phyloP scores from a whole-genome alignment of 2,329 filamentous ascomycete genomes.

The Aspergillus sp. region DNA sequence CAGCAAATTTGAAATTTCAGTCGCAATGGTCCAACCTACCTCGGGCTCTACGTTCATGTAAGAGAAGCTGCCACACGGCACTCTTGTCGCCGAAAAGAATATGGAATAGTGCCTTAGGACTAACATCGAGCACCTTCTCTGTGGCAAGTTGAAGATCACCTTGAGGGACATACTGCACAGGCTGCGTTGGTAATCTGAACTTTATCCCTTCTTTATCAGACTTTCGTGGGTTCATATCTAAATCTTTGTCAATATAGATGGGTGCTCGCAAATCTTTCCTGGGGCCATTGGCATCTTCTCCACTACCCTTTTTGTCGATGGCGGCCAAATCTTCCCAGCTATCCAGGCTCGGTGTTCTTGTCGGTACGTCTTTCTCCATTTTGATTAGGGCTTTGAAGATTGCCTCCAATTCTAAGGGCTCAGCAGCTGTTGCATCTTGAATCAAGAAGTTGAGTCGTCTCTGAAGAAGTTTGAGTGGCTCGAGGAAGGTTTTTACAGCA shows the following conservation, averaged over 20 bases:
- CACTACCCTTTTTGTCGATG: slow-evolving; percentile 53
- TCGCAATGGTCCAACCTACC: slow-evolving; percentile 25
- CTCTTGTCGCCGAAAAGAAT: slow-evolving; percentile 96
- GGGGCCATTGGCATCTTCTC: slow-evolving; percentile 33
- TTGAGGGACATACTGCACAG: slow-evolving; percentile 78
- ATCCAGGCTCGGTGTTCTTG: slow-evolving; percentile 69
- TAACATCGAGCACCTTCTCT: slow-evolving; percentile 82
- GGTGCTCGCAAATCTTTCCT: slow-evolving; percentile 51
- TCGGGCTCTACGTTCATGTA: slow-evolving; percentile 74
- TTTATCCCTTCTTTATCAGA: slow-evolving; percentile 54
- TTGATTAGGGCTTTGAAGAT: slow-evolving; percentile 68
- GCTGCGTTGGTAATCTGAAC: slow-evolving; percentile 74
- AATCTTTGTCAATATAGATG: slow-evolving; percentile 59
- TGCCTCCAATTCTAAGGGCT: slow-evolving; percentile 63
- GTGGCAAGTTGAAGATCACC: slow-evolving; percentile 72
- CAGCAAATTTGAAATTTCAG: slow-evolving; percentile 6
- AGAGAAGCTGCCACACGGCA: slow-evolving; percentile 85
- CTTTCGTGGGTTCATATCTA: slow-evolving; percentile 45
- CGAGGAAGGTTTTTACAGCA: slow-evolving; percentile 88
- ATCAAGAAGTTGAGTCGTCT: slow-evolving; percentile 80
- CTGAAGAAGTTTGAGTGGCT: slow-evolving; percentile 77
- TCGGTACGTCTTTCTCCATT: slow-evolving; percentile 60
- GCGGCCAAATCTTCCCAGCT: slow-evolving; percentile 84
- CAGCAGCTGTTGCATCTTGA: slow-evolving; percentile 69
- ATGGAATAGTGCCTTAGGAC: slow-evolving; percentile 90